These are phyloP conservation scores for Colletotrichum sp. DNA, from an alignment of 2,329 filamentous ascomycete genomes.

Conservation along the genomic window DNA sequence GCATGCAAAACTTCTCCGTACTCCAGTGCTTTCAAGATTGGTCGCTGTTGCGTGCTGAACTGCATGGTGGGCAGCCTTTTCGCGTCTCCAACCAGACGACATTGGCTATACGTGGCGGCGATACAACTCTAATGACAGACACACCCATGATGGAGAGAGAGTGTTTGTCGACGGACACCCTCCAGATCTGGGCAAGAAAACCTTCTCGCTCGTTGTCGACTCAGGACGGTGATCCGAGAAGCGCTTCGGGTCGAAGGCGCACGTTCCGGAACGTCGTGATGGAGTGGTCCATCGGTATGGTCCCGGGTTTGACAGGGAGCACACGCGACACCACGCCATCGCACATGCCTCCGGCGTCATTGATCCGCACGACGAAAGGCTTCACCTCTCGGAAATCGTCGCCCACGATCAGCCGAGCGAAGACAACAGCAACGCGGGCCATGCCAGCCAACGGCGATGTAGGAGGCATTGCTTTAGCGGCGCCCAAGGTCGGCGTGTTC, in stretches of 20 bases:
- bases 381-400: slow-evolving; percentile 30
- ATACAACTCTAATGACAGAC: slow-evolving; percentile 20
- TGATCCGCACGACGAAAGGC: slow-evolving; percentile 35
- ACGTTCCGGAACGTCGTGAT: slow-evolving; percentile 38
- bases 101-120: slow-evolving; percentile 25
- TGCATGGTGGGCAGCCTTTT: background rate
- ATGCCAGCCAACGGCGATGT: slow-evolving; percentile 27
- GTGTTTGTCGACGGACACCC: slow-evolving; percentile 30
- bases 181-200: slow-evolving; percentile 30
- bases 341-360: slow-evolving; percentile 27
- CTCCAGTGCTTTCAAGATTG: slow-evolving; percentile 25
- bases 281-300: slow-evolving; percentile 33
- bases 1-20: slow-evolving; percentile 24
- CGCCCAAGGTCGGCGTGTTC: slow-evolving; percentile 32
- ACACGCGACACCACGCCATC: slow-evolving; percentile 30
- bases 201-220: slow-evolving; percentile 23
- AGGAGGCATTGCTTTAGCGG: slow-evolving; percentile 36
- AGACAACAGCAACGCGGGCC: slow-evolving; percentile 34
- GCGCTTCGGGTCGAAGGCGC: slow-evolving; percentile 25
- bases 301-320: slow-evolving; percentile 30
- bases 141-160: slow-evolving; percentile 26
- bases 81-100: slow-evolving; percentile 13
- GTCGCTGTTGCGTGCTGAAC: slow-evolving; percentile 31
- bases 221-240: slow-evolving; percentile 28
- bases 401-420: slow-evolving; percentile 33